These are phyloP conservation scores for Paramecium biaurelia DNA, from an alignment of 73 alveolate species.

Conservation along the genomic window DNA sequence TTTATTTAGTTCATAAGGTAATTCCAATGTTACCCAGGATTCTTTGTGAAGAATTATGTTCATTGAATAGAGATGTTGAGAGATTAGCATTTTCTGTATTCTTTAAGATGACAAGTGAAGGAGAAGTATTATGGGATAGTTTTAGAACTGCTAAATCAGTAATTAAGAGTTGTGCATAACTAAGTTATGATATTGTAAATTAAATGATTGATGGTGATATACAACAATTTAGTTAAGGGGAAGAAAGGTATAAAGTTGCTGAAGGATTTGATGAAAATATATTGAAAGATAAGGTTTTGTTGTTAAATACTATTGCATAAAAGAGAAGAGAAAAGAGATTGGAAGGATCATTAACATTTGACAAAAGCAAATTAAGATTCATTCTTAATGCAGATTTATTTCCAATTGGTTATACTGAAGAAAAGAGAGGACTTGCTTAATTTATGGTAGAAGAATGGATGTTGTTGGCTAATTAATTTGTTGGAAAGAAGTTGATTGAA, in stretches of 20 bases:
- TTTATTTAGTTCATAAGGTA: constrained; percentile 94
- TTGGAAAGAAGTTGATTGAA: constrained; percentile 83
- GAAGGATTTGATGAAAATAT: constrained; percentile 40
- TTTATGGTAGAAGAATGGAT: constrained; percentile 96
- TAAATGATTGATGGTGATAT: constrained; percentile 67
- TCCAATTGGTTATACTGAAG: constrained; percentile 86
- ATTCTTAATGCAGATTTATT: constrained; percentile 84
- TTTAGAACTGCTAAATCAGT: constrained; percentile 80
- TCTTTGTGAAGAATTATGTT: constrained; percentile 95
- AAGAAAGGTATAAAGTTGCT: constrained; percentile 68
- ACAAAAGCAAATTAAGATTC: constrained; percentile 93
- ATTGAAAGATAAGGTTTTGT: constrained; percentile 16
- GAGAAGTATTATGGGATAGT: constrained; percentile 95
- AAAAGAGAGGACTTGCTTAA: constrained; percentile 83
- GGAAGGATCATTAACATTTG: constrained; percentile 92
- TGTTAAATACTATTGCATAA: constrained; percentile 32
- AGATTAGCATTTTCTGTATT: constrained; percentile 92
- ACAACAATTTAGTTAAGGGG: constrained; percentile 38
- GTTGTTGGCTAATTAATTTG: constrained; percentile 97
- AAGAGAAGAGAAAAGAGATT: constrained; percentile 79
- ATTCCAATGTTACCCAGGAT: constrained; percentile 98
- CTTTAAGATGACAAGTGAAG: constrained; percentile 34
- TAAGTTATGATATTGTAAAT: constrained; percentile 82
- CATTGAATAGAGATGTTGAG: constrained; percentile 89
- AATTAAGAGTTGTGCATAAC: constrained; percentile 80